Evolutionary conservation across 371 early-diverging fungal genomes (phyloP), one percentile per base, ranked within the genome.

Genomic region (Mucor velutinosus): DNA sequence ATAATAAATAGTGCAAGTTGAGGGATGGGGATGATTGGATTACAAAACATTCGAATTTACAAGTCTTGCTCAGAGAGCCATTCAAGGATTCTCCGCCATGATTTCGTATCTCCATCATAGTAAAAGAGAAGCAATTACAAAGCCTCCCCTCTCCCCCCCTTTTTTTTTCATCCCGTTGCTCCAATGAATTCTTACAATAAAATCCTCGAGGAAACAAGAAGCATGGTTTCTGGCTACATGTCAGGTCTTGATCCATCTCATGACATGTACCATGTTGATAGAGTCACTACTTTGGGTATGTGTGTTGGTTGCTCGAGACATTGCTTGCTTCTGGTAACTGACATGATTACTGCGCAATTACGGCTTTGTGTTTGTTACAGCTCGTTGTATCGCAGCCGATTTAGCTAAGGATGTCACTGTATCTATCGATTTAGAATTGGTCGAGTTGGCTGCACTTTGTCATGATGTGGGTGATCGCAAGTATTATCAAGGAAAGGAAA

Each of bases 401-500:
- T 70, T 87, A 53, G 82, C 83, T 4, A 67, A 70, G 29, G 80
- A 80, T 21, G 69, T 71, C 21, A 65, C 37, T 15, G 14, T 70
- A 19, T 39, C 62, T 1, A 75, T 88, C 6, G 91, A 93, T 65
- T 30, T 83, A 25, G 76, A 87, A 15, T 65, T 91, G 0, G 90
- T 93, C 7, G 87, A 89, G 56, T 67, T 94, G 19, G 89, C 92
- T 3, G 91, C 92, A 3, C 79, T 93, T 4, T 87, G 92, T 35
- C 94, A 94, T 53, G 93, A 94, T 67, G 85, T 94, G 35, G 88
- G 86, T 12, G 94, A 94, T 70, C 76, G 84, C 33, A 94, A 94
- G 71, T 92, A 92, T 64, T 45, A 80, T 11, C 79, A 84, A 32
- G 77, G 80, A 30, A 69, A 70, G 15, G 71, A 73, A 30, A 77